phyloP scores from a whole-genome alignment of 192 early-diverging fungal genomes.

The Umbelopsis sp. region DNA sequence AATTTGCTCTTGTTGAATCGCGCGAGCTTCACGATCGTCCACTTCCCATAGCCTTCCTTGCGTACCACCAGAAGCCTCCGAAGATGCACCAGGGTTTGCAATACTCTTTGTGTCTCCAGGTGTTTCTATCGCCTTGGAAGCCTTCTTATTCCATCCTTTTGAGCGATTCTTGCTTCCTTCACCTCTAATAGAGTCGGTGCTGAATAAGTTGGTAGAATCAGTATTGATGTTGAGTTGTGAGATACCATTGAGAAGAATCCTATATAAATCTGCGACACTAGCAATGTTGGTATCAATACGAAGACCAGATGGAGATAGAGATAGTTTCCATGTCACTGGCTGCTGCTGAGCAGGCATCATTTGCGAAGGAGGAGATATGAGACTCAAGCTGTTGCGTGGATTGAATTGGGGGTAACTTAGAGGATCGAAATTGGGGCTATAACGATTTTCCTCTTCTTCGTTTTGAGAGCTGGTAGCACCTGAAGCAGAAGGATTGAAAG shows the following conservation, averaged over 20 bases:
- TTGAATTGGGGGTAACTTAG: slow-evolving; percentile 15
- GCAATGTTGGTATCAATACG: slow-evolving; percentile 49
- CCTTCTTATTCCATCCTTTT: slow-evolving; percentile 15
- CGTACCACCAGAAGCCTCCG: background rate
- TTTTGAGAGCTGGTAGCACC: background rate
- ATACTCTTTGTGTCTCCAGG: background rate
- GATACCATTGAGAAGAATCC: slow-evolving; percentile 45
- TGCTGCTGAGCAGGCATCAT: slow-evolving; percentile 22
- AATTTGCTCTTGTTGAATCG: slow-evolving; percentile 38
- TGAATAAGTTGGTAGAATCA: slow-evolving; percentile 43
- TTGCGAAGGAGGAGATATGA: slow-evolving; percentile 4
- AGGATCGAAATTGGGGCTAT: slow-evolving; percentile 21
- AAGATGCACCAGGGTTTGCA: slow-evolving; percentile 7
- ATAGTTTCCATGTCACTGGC: slow-evolving; percentile 41
- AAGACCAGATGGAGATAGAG: slow-evolving; percentile 43
- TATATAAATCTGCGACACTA: slow-evolving; percentile 45
- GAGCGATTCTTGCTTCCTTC: slow-evolving; percentile 19
- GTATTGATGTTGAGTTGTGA: slow-evolving; percentile 45
- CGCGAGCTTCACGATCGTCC: slow-evolving; percentile 39
- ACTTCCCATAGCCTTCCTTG: slow-evolving; percentile 44
- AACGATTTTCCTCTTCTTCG: slow-evolving; percentile 19
- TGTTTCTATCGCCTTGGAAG: slow-evolving; percentile 5
- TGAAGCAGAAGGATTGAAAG: slow-evolving; percentile 27
- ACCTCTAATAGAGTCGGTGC: slow-evolving; percentile 37
- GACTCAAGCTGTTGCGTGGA: slow-evolving; percentile 10